A percentile compares a stretch with the other conserved stretches of the same genome.
Evolutionary conservation across 805 yeast genomes (phyloP).

Genomic region (Blastobotrys muscicola): DNA sequence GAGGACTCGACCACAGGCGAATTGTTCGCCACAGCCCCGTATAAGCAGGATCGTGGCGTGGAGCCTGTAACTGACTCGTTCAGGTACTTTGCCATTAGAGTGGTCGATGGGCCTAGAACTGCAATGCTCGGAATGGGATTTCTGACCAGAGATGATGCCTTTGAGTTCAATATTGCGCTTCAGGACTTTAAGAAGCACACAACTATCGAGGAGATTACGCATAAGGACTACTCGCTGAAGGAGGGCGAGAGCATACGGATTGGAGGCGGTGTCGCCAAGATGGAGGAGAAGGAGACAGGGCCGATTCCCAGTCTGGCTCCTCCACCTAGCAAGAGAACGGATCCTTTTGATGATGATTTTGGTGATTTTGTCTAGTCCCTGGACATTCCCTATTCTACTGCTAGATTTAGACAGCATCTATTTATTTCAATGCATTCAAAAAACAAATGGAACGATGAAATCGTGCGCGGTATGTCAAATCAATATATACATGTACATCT

Average conservation of each 20-base stretch:
- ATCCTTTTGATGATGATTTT: constrained; percentile 26
- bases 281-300: constrained; percentile 1
- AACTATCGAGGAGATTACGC: constrained; percentile 3
- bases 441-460: too few species aligned
- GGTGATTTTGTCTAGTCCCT: constrained; percentile 25
- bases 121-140: constrained; percentile 37
- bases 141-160: constrained; percentile 25
- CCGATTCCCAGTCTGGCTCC: constrained; percentile 19
- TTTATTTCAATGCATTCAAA: too few species aligned
- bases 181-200: constrained; percentile 26
- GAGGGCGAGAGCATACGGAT: constrained; percentile 20
- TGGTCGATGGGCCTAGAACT: constrained; percentile 27
- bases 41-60: constrained; percentile 26
- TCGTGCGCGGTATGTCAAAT: too few species aligned
- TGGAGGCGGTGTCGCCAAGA: constrained; percentile 1
- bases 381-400: not conserved
- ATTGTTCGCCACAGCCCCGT: constrained; percentile 31
- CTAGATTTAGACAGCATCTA: not conserved
- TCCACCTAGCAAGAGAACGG: constrained; percentile 17
- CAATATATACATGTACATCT: too few species aligned
- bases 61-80: constrained; percentile 26
- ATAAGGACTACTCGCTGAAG: constrained; percentile 20
- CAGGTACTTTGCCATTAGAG: constrained; percentile 29
- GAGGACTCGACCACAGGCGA: constrained; percentile 23
- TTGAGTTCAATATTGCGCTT: constrained; percentile 31